A percentile compares a stretch with the other conserved stretches of the same genome.
Conservation (phyloP, 2,329 filamentous ascomycete species). For the Stemphylium lycopersici region DNA sequence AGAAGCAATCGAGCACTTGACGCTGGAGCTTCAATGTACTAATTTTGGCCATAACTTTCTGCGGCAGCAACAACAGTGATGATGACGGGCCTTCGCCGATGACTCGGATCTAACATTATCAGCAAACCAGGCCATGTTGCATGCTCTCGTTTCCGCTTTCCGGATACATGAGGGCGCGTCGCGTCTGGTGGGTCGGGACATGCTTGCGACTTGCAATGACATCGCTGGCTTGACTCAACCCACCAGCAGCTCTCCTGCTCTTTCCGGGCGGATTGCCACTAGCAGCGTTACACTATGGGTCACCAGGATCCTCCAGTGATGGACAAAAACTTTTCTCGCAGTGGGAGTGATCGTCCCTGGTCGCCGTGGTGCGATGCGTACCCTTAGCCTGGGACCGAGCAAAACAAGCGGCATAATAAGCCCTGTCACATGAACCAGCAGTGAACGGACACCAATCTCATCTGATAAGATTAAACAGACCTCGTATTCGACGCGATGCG, state of each 20-base stretch:
- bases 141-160: slow-evolving; percentile 11
- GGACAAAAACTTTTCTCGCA: slow-evolving; percentile 15
- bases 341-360: slow-evolving; percentile 22
- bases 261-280: slow-evolving; percentile 25
- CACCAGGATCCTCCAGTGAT: slow-evolving; percentile 16
- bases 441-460: slow-evolving; percentile 23
- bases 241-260: slow-evolving; percentile 17
- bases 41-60: slow-evolving; percentile 18
- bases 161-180: slow-evolving; percentile 10
- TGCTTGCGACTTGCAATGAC: slow-evolving; percentile 11
- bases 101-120: slow-evolving; percentile 42
- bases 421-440: slow-evolving; percentile 6
- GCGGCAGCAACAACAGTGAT: slow-evolving; percentile 7
- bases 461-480: slow-evolving; percentile 35
- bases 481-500: slow-evolving; percentile 5
- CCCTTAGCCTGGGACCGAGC: slow-evolving; percentile 14
- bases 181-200: slow-evolving; percentile 4
- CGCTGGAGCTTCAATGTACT: slow-evolving; percentile 10
- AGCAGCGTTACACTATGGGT: slow-evolving; percentile 14
- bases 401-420: slow-evolving; percentile 19
- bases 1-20: slow-evolving; percentile 23
- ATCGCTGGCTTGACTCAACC: slow-evolving; percentile 11
- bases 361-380: slow-evolving; percentile 9
- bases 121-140: slow-evolving; percentile 1
- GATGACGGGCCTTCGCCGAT: slow-evolving; percentile 34